Base-by-base conservation (phyloP, 768 basidiomycete genomes). In the Amanita muscaria region DNA sequence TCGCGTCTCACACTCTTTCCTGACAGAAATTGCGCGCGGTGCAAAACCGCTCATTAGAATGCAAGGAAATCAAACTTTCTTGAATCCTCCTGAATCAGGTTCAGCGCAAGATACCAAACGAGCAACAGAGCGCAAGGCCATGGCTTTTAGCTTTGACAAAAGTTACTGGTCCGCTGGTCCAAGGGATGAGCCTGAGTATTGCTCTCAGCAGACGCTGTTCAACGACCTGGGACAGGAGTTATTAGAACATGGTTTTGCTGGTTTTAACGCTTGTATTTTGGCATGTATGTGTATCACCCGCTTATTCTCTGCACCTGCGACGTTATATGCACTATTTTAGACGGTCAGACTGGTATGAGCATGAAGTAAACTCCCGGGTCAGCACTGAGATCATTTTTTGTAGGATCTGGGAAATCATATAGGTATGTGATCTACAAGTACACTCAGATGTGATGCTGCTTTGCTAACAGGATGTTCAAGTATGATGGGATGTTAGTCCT, bases 231-330 rank as follows among this genome's bases (percentile, higher is more conserved):
- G 94, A 33, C 86, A 84, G 63, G 94, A 97, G 58, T 65, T 99
- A 42, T 69, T 99, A 54, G 89, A 98, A 62, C 93, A 98, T 61
- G 84, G 89, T 33, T 98, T 99, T 66, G 68, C 85, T 27, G 94
- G 94, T 22, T 98, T 96, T 66, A 97, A 98, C 72, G 88, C 92
- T 38, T 97, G 92, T 75, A 96, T 99, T 65, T 75, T 99, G 60
- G 94, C 96, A 64, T 98, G 93, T 96, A 66, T 75, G 93, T 83
- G n/a, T n/a, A n/a, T n/a, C n/a, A n/a, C n/a, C n/a, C n/a, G n/a
- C n/a, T n/a, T n/a, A n/a, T n/a, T n/a, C n/a, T n/a, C n/a, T n/a
- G n/a, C n/a, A n/a, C n/a, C n/a, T n/a, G n/a, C n/a, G n/a, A n/a
- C n/a, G n/a, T n/a, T n/a, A n/a, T n/a, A n/a, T n/a, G n/a, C n/a